Percentiles rank a stretch among this genome's conserved stretches.
Evolutionary conservation across 2,329 filamentous ascomycete species (phyloP).

Genomic region (Anisogramma anomala): DNA sequence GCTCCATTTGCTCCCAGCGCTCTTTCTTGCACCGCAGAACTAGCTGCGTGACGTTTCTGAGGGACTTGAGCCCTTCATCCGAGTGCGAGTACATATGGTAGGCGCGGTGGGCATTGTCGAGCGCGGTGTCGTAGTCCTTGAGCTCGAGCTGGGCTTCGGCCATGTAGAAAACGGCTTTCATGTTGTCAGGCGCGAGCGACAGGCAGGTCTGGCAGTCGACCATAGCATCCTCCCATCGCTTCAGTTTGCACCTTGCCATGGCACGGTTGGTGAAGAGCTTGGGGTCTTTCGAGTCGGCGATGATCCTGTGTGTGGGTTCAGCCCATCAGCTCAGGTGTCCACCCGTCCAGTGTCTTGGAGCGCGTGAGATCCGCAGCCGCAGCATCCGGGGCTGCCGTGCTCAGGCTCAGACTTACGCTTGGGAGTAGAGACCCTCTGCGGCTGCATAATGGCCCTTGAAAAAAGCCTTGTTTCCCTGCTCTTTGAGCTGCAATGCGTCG

Average conservation of each 20-base stretch:
- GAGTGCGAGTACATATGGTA: constrained; percentile 56
- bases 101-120: constrained; percentile 57
- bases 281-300: constrained; percentile 64
- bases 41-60: constrained; percentile 58
- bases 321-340: too few relatives aligned
- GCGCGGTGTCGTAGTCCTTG: constrained; percentile 59
- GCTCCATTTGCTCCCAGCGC: constrained; percentile 69
- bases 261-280: constrained; percentile 83
- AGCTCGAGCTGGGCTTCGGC: constrained; percentile 73
- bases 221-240: constrained; percentile 62
- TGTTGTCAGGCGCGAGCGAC: constrained; percentile 49
- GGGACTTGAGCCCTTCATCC: constrained; percentile 47
- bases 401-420: constrained; percentile 47
- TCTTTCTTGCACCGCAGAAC: constrained; percentile 76
- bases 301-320: constrained; percentile 57
- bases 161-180: constrained; percentile 78
- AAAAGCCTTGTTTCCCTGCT: constrained; percentile 55
- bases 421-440: constrained; percentile 60
- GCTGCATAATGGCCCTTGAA: constrained; percentile 49
- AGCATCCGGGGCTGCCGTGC: too few relatives aligned
- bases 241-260: constrained; percentile 65
- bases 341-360: too few relatives aligned
- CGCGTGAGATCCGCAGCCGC: too few relatives aligned
- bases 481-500: constrained; percentile 33
- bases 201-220: constrained; percentile 68